A percentile compares a stretch with the other conserved stretches of the same genome.
These are phyloP conservation scores for Penicillium arizonense DNA, from an alignment of 495 filamentous ascomycete genomes.

Conservation along the genomic window DNA sequence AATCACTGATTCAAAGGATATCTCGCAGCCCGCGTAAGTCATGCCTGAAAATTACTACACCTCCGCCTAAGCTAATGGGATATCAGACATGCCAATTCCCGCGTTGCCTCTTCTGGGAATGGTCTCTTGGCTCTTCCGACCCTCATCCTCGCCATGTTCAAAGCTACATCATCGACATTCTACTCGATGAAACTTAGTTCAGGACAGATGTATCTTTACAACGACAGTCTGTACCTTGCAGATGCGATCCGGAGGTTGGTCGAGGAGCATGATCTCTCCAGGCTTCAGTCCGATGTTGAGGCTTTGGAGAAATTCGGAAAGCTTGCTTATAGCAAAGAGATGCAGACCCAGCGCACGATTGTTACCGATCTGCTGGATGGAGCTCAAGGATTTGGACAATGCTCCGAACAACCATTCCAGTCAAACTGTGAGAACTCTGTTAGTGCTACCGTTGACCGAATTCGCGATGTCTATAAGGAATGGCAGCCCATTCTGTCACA, in stretches of 20 bases:
- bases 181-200: constrained; percentile 63
- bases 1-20: constrained; percentile 64
- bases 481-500: constrained; percentile 82
- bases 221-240: constrained; percentile 79
- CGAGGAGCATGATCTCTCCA: constrained; percentile 45
- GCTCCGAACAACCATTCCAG: constrained; percentile 60
- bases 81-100: constrained; percentile 42
- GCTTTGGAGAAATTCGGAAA: constrained; percentile 76
- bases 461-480: constrained; percentile 64
- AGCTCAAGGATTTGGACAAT: constrained; percentile 61
- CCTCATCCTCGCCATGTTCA: constrained; percentile 84
- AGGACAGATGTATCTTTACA: constrained; percentile 91
- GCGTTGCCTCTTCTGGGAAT: constrained; percentile 67
- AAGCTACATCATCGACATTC: constrained; percentile 78
- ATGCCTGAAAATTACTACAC: constrained; percentile 4
- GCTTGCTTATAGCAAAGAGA: constrained; percentile 81
- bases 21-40: constrained; percentile 56
- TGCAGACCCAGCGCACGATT: constrained; percentile 80
- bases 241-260: constrained; percentile 64
- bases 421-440: constrained; percentile 70
- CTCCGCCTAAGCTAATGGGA: constrained; percentile 21
- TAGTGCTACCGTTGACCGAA: constrained; percentile 61
- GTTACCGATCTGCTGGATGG: constrained; percentile 82
- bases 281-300: constrained; percentile 68
- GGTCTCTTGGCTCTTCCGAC: constrained; percentile 80